Conservation (phyloP, 2,329 filamentous ascomycete species). For the Alternaria conjuncta region DNA sequence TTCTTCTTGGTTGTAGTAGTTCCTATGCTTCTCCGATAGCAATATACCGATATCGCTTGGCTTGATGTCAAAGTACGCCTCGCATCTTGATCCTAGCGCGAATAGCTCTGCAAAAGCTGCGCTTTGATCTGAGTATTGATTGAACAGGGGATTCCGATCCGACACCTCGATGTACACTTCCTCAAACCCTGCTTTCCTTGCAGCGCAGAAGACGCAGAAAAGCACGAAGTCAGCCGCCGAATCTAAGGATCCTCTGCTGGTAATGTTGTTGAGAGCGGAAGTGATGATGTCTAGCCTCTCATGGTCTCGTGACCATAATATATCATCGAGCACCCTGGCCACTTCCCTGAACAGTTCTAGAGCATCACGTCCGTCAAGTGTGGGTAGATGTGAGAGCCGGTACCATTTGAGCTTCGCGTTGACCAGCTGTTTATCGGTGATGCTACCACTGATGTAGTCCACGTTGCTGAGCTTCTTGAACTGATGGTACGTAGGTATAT, state of each 20-base stretch:
- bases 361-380: constrained; percentile 30
- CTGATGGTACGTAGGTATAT: constrained; percentile 46
- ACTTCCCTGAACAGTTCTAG: constrained; percentile 44
- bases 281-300: constrained; percentile 40
- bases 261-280: constrained; percentile 32
- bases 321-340: constrained; percentile 29
- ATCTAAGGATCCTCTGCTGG: constrained; percentile 30
- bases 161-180: constrained; percentile 69
- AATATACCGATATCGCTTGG: constrained; percentile 46
- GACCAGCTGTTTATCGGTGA: constrained; percentile 41
- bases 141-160: constrained; percentile 67
- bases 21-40: constrained; percentile 49
- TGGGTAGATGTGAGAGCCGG: constrained; percentile 33
- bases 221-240: constrained; percentile 60
- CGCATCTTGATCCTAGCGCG: constrained; percentile 67
- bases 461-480: constrained; percentile 46
- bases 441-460: constrained; percentile 40
- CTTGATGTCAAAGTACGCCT: constrained; percentile 65
- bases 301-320: constrained; percentile 41
- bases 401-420: constrained; percentile 45
- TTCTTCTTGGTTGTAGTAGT: constrained; percentile 50
- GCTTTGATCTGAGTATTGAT: constrained; percentile 67
- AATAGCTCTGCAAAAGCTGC: constrained; percentile 69
- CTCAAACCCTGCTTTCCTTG: constrained; percentile 64
- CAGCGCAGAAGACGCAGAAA: constrained; percentile 64